These are phyloP conservation scores for Hypsizygus marmoreus DNA, from an alignment of 768 basidiomycete genomes.

Conservation along the genomic window DNA sequence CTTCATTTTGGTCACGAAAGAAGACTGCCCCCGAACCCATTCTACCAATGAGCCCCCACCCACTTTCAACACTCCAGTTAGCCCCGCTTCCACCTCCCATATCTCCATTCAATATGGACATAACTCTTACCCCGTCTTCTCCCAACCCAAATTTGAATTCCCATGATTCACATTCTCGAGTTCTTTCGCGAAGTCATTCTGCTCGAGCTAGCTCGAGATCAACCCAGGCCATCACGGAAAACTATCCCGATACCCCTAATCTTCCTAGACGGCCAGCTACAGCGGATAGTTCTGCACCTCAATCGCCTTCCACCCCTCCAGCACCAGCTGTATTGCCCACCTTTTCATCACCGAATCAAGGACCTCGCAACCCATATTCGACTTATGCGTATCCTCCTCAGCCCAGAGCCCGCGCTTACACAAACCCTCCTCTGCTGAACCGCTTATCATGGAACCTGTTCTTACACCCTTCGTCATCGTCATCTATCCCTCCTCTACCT, in stretches of 20 bases:
- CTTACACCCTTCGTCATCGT: constrained; percentile 52
- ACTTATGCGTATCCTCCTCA: constrained; percentile 19
- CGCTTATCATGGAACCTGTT: constrained; percentile 72
- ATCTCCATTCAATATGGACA: constrained; percentile 27
- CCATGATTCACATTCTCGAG: constrained; percentile 22
- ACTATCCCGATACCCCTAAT: background rate
- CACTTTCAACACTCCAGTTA: constrained; percentile 12
- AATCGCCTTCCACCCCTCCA: background rate
- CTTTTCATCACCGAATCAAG: constrained; percentile 9
- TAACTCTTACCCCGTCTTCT: constrained; percentile 30
- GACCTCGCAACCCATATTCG: constrained; percentile 1
- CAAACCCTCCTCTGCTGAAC: constrained; percentile 71
- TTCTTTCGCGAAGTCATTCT: constrained; percentile 48
- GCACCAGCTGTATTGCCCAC: constrained; percentile 6
- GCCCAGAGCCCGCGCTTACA: constrained; percentile 44
- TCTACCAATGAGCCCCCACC: constrained; percentile 9
- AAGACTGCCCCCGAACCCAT: constrained; percentile 29
- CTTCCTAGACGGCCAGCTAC: background rate
- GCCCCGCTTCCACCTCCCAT: constrained; percentile 30
- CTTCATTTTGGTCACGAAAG: constrained; percentile 71
- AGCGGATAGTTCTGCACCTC: constrained; percentile 1
- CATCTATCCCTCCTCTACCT: constrained; percentile 33
- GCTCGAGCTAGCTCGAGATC: constrained; percentile 15
- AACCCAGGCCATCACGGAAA: constrained; percentile 14
- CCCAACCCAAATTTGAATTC: constrained; percentile 31